phyloP scores from a whole-genome alignment of 306 rosid genomes.

The Pyrus pyrifolia region DNA sequence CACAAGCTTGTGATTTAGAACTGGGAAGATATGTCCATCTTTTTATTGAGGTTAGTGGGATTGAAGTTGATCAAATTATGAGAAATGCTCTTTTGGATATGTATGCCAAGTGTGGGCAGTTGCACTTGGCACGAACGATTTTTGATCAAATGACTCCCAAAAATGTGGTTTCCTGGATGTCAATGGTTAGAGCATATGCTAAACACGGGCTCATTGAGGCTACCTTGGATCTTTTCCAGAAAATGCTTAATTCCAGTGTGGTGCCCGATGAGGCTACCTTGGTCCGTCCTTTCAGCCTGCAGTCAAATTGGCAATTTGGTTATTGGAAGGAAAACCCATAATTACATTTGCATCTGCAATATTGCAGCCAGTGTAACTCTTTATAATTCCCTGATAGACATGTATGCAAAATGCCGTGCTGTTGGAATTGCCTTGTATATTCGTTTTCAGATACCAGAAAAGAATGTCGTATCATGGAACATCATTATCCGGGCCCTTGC shows the following conservation, averaged over 20 bases:
- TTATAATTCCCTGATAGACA: slow-evolving; percentile 48
- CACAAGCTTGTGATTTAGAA: slow-evolving; percentile 38
- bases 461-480: slow-evolving; percentile 67
- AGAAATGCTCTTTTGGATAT: slow-evolving; percentile 54
- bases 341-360: slow-evolving; percentile 25
- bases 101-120: slow-evolving; percentile 67
- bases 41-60: slow-evolving; percentile 33
- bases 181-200: slow-evolving; percentile 58
- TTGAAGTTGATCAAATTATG: slow-evolving; percentile 47
- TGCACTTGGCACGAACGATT: slow-evolving; percentile 34
- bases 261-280: slow-evolving; percentile 61
- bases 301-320: slow-evolving; percentile 63
- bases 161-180: slow-evolving; percentile 62
- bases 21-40: slow-evolving; percentile 52
- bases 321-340: slow-evolving; percentile 46
- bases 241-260: slow-evolving; percentile 43
- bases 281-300: slow-evolving; percentile 56
- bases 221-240: slow-evolving; percentile 45
- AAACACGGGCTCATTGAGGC: slow-evolving; percentile 44
- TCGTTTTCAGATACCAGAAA: slow-evolving; percentile 36
- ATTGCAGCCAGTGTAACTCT: slow-evolving; percentile 32
- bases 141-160: slow-evolving; percentile 43
- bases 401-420: slow-evolving; percentile 71
- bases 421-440: slow-evolving; percentile 41
- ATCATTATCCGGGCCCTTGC: slow-evolving; percentile 55